These are phyloP conservation scores for Paraphoma chrysanthemicola DNA, from an alignment of 2,329 filamentous ascomycete species.

Conservation along the genomic window DNA sequence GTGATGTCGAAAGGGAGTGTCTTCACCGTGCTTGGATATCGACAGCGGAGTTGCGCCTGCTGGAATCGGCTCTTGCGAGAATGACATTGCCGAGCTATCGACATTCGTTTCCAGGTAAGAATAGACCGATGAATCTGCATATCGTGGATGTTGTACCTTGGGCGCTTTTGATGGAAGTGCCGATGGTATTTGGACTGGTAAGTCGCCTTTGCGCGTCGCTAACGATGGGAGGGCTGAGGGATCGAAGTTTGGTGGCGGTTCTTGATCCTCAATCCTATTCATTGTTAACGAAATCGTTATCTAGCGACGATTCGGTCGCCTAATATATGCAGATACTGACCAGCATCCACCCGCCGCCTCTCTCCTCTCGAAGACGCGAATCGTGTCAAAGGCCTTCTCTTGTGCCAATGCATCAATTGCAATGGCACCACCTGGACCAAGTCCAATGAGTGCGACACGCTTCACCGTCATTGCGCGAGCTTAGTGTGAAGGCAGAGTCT, in stretches of 20 bases:
- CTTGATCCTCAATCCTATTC: slow-evolving; percentile 30
- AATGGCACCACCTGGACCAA: slow-evolving; percentile 67
- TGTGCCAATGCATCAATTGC: slow-evolving; percentile 65
- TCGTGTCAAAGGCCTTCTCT: slow-evolving; percentile 65
- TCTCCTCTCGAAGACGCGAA: slow-evolving; percentile 68
- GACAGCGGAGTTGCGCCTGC: slow-evolving; percentile 51
- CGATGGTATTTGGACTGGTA: slow-evolving; percentile 19
- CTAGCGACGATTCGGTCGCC: background rate
- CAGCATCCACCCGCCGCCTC: slow-evolving; percentile 68
- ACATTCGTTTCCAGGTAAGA: slow-evolving; percentile 72
- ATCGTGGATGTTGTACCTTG: slow-evolving; percentile 20
- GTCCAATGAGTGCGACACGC: slow-evolving; percentile 66
- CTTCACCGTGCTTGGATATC: slow-evolving; percentile 57
- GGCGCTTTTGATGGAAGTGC: slow-evolving; percentile 26
- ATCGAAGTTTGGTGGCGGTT: slow-evolving; percentile 26
- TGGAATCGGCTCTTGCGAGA: slow-evolving; percentile 63
- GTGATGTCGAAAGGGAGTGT: slow-evolving; percentile 70
- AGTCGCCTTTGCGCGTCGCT: slow-evolving; percentile 27
- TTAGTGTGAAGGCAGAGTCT: background rate
- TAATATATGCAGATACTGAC: slow-evolving; percentile 49
- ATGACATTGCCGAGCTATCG: slow-evolving; percentile 65
- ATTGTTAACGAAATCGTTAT: background rate
- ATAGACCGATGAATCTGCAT: slow-evolving; percentile 55
- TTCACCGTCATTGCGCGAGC: slow-evolving; percentile 22
- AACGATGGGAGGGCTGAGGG: slow-evolving; percentile 25